A percentile compares a stretch with the other conserved stretches of the same genome.
Evolutionary conservation across 208 protist genomes (phyloP).

Genomic region (Leishmania lainsoni): DNA sequence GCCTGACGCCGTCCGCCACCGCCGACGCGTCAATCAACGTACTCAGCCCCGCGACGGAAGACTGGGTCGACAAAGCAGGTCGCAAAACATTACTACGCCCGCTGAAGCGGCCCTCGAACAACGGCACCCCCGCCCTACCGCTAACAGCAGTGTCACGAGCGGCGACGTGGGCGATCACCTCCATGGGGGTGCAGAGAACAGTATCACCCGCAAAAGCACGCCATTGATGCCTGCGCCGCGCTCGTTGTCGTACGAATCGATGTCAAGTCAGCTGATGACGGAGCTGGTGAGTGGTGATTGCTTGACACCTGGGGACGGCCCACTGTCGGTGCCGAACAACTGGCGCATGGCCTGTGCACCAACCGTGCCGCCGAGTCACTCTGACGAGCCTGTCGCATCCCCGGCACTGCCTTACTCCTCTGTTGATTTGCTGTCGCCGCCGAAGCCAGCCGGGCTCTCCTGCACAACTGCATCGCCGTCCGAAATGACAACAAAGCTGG

Average conservation of each 20-base stretch:
- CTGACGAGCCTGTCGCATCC: constrained; percentile 7
- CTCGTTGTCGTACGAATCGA: constrained; percentile 5
- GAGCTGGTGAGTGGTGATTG: constrained; percentile 8
- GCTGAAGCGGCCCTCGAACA: constrained; percentile 2
- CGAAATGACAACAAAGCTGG: background rate
- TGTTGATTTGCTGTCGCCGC: background rate
- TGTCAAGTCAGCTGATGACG: background rate
- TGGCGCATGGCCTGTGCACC: constrained; percentile 27
- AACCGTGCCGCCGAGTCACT: constrained; percentile 33
- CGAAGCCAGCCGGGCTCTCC: background rate
- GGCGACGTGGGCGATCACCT: constrained; percentile 14
- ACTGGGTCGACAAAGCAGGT: background rate
- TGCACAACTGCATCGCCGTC: background rate
- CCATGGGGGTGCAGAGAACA: background rate
- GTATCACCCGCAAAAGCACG: constrained; percentile 1
- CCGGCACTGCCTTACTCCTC: background rate
- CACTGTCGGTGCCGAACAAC: constrained; percentile 30
- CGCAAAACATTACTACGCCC: constrained; percentile 28
- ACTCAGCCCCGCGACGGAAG: background rate
- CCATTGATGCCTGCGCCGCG: background rate
- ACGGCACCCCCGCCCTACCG: background rate
- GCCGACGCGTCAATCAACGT: background rate
- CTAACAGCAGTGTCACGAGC: constrained; percentile 1
- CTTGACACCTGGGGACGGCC: constrained; percentile 1
- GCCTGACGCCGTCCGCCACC: background rate